phyloP scores from a whole-genome alignment of 306 rosid genomes.

The Vigna radiata region DNA sequence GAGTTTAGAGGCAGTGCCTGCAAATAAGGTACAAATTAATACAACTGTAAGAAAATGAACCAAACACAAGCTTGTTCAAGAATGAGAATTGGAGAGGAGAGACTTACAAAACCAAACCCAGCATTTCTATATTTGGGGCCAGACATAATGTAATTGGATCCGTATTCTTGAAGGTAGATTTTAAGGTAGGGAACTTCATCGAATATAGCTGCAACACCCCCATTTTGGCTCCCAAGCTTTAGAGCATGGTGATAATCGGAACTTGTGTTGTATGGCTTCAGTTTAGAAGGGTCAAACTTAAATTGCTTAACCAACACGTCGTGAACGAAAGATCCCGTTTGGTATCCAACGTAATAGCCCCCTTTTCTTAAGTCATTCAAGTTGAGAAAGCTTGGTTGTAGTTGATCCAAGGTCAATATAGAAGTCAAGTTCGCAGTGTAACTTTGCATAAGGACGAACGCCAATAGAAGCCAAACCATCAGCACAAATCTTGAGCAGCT shows the following conservation, averaged over 20 bases:
- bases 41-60: background rate
- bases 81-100: background rate
- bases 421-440: slow-evolving; percentile 50
- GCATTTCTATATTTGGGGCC: slow-evolving; percentile 41
- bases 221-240: slow-evolving; percentile 29
- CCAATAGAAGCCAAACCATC: slow-evolving; percentile 52
- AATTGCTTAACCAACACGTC: slow-evolving; percentile 28
- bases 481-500: slow-evolving; percentile 54
- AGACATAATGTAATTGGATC: slow-evolving; percentile 38
- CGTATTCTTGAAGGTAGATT: slow-evolving; percentile 13
- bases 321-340: slow-evolving; percentile 37
- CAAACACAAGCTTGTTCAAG: background rate
- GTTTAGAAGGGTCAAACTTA: slow-evolving; percentile 31
- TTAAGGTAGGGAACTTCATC: slow-evolving; percentile 43
- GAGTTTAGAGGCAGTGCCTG: slow-evolving; percentile 46
- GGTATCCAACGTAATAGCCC: slow-evolving; percentile 46
- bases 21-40: background rate
- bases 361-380: slow-evolving; percentile 30
- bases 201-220: slow-evolving; percentile 45
- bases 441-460: slow-evolving; percentile 52
- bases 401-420: slow-evolving; percentile 43
- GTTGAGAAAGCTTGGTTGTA: slow-evolving; percentile 35
- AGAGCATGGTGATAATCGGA: slow-evolving; percentile 38
- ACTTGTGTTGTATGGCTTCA: slow-evolving; percentile 15
- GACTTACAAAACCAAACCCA: slow-evolving; percentile 52